A percentile compares a stretch with the other conserved stretches of the same genome.
phyloP scores from a whole-genome alignment of 768 basidiomycete species.

The Lactarius quietus region DNA sequence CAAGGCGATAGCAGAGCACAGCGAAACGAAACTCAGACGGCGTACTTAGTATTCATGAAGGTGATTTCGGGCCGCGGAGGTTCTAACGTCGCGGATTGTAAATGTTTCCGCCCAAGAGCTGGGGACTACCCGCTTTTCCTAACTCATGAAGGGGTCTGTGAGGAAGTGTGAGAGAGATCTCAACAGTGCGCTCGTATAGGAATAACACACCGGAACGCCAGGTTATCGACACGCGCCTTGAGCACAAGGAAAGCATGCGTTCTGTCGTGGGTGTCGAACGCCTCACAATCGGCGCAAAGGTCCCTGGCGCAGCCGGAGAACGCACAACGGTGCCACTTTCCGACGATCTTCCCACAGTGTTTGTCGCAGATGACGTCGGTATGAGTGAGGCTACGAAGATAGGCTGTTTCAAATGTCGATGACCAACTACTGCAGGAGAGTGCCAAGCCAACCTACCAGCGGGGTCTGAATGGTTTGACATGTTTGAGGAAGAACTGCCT shows the following conservation, averaged over 20 bases:
- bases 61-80: too few species aligned
- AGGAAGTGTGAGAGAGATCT: background rate
- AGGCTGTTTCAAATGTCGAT: conserved; percentile 42
- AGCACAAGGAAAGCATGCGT: conserved; percentile 85
- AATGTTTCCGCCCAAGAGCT: conserved; percentile 9
- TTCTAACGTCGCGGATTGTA: conserved; percentile 14
- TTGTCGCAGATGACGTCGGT: conserved; percentile 75
- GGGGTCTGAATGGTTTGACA: conserved; percentile 41
- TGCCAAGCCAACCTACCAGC: conserved; percentile 43
- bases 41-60: too few species aligned
- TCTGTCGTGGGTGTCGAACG: conserved; percentile 74
- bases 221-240: conserved; percentile 80
- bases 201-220: conserved; percentile 55
- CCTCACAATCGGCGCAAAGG: conserved; percentile 79
- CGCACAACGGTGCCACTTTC: conserved; percentile 88
- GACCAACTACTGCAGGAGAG: background rate
- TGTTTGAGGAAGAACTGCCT: conserved; percentile 33
- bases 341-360: conserved; percentile 77
- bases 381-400: conserved; percentile 60
- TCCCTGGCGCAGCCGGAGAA: conserved; percentile 86
- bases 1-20: too few species aligned
- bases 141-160: conserved; percentile 12
- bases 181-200: conserved; percentile 5
- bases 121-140: background rate
- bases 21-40: too few species aligned